phyloP scores from a whole-genome alignment of 192 early-diverging fungal species.

The Gigaspora rosea region DNA sequence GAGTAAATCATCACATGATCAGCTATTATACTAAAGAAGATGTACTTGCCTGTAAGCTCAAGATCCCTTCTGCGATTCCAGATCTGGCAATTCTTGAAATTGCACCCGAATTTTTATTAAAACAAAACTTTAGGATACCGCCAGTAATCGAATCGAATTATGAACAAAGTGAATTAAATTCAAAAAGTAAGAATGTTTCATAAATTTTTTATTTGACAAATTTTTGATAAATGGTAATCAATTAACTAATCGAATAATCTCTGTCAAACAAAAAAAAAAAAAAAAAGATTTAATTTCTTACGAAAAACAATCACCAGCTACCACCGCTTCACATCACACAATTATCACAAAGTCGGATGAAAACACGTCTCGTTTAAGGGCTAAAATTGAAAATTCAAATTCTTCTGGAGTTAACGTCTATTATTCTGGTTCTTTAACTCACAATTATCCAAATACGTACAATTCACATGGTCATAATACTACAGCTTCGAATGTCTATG shows the following conservation, averaged over 20 bases:
- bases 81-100: conserved; percentile 59
- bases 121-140: conserved; percentile 63
- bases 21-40: conserved; percentile 61
- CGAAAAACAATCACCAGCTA: conserved; percentile 8
- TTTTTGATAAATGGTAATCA: not conserved
- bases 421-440: not conserved
- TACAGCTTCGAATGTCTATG: not conserved
- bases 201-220: not conserved
- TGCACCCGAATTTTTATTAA: conserved; percentile 57
- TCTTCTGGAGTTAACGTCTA: not conserved
- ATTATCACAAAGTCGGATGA: not conserved
- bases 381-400: conserved; percentile 20
- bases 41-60: conserved; percentile 50
- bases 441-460: not conserved
- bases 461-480: not conserved
- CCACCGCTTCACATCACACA: not conserved
- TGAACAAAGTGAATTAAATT: conserved; percentile 31
- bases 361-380: conserved; percentile 1
- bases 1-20: conserved; percentile 62
- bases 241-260: not conserved
- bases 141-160: conserved; percentile 46
- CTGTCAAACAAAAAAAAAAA: not conserved
- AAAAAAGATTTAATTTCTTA: not conserved
- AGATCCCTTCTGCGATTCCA: conserved; percentile 56
- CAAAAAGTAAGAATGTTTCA: conserved; percentile 1